Base-by-base conservation (phyloP, 2,329 filamentous ascomycete genomes). In the Sphaerostilbella broomeana region DNA sequence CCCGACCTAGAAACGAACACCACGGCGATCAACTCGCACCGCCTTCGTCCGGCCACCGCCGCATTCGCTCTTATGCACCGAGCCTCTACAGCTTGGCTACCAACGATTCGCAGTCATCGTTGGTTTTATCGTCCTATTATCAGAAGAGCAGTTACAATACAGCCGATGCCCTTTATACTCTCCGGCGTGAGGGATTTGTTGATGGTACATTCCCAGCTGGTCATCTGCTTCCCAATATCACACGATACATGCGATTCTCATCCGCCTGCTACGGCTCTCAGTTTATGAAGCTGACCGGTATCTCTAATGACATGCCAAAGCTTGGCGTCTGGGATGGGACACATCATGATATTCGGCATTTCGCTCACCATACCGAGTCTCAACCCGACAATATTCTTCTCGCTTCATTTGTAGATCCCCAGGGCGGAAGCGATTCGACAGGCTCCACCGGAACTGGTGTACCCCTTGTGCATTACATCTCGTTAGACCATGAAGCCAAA, bases 401-500 rank as follows among this genome's bases (percentile, higher is more conserved):
- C 3, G 81, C 81, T 0, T 86, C 82, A 1, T 85, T 83, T 51
- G 75, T 83, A 27, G 81, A 86, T 51, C 71, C 77, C 2, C 73
- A 81, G 39, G 81, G 81, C 20, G 80, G 80, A 3, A 74, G 78
- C 2, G 80, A 84, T 50, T 70, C 75, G 1, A 72, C 73, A 4
- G 81, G 81, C 1, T 71, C 77, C 16, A 82, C 76, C 2, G 75
- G 75, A 24, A 79, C 76, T 1, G 80, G 80, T 0, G 73, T 84
- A 40, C 82, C 82, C 2, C 67, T 86, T 13, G 81, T 86, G 3
- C 82, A 86, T 57, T 86, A 84, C 49, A 75, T 86, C 24, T 79
- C 79, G 2, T 63, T 86, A 1, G 82, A 86, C 48, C 79, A 84
- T 51, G 77, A 81, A 36, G 81, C 81, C 2, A 81, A 79, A 51